Percentiles rank a stretch among this genome's conserved stretches.
phyloP scores from a whole-genome alignment of 1,284 basidiomycete genomes.

The Trichosporon faecale region DNA sequence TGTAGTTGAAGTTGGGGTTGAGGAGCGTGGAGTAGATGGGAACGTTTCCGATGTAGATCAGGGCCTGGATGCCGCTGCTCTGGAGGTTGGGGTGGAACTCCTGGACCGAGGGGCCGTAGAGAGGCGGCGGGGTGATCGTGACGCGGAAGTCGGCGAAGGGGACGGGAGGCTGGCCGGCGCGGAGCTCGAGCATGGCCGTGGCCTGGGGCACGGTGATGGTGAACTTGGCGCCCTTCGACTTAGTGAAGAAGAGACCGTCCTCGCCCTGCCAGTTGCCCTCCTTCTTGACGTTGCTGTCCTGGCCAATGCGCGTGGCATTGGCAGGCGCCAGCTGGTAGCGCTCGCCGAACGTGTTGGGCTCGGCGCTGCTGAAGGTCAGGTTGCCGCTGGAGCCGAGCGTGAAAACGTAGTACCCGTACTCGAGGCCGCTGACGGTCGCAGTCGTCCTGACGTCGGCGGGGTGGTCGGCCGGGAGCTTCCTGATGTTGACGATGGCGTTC shows the following conservation, averaged over 20 bases:
- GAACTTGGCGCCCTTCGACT: not conserved
- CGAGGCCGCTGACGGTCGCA: not conserved
- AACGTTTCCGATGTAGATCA: not conserved
- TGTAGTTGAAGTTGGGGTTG: not conserved
- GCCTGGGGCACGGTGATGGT: not conserved
- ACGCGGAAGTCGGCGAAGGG: conserved; percentile 7
- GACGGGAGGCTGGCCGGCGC: not conserved
- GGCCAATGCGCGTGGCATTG: not conserved
- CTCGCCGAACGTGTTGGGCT: not conserved
- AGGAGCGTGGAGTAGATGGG: not conserved
- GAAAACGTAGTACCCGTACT: not conserved
- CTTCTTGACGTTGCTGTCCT: not conserved
- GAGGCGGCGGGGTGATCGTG: not conserved
- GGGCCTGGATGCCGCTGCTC: not conserved
- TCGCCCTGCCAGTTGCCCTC: not conserved
- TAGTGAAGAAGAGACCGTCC: not conserved
- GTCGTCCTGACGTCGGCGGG: too few species aligned
- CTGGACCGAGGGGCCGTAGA: not conserved
- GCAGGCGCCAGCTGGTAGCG: not conserved
- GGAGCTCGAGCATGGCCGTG: not conserved
- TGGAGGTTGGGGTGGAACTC: not conserved
- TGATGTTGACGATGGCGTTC: not conserved
- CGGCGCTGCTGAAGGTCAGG: not conserved
- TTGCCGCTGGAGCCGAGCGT: not conserved
- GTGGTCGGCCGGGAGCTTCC: not conserved